Evolutionary conservation across 495 filamentous ascomycete species (phyloP).

Genomic region (Penicillium bovifimosum): DNA sequence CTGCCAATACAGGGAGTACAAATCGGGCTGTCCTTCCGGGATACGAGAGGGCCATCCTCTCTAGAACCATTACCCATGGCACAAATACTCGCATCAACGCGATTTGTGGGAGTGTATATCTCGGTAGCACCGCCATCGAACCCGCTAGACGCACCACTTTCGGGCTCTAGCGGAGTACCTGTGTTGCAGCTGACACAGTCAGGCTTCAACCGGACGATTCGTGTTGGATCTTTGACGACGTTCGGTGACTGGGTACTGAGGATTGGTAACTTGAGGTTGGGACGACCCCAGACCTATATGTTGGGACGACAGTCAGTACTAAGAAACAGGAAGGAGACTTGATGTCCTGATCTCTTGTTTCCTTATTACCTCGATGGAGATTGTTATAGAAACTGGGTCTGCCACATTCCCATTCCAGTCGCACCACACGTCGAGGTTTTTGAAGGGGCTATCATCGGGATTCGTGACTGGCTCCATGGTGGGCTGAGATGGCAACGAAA

Average conservation of each 20-base stretch:
- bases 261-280: background rate
- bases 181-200: background rate
- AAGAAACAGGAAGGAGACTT: background rate
- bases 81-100: background rate
- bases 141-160: background rate
- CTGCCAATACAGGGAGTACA: too few relatives aligned
- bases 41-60: background rate
- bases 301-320: background rate
- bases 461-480: background rate
- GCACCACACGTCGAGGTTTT: slow-evolving; percentile 30
- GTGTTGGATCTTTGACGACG: background rate
- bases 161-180: background rate
- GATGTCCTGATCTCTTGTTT: background rate
- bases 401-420: slow-evolving; percentile 29
- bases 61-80: background rate
- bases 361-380: slow-evolving; percentile 30
- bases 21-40: background rate
- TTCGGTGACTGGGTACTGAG: background rate
- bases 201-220: background rate
- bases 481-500: background rate
- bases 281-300: background rate
- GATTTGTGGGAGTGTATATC: background rate
- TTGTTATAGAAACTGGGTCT: slow-evolving; percentile 23
- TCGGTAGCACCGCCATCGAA: background rate
- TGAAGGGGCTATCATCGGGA: slow-evolving; percentile 10